Evolutionary conservation across 129 eudicot species (phyloP).

Genomic region (Heracleum sosnowskyi): DNA sequence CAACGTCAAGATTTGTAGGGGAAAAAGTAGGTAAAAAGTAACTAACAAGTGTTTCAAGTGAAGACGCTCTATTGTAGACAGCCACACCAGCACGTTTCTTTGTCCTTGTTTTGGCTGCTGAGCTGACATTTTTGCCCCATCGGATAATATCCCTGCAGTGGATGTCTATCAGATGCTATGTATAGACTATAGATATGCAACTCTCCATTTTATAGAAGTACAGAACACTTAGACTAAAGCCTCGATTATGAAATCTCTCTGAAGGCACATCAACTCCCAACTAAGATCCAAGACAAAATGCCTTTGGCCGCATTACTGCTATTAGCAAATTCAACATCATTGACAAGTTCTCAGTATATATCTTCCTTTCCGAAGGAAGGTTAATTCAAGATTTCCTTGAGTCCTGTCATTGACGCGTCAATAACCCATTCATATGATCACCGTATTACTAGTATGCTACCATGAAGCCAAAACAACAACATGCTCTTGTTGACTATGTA

Average conservation of each 20-base stretch:
- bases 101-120: conserved; percentile 64
- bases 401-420: background rate
- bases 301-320: background rate
- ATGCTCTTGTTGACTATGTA: background rate
- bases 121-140: conserved; percentile 79
- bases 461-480: background rate
- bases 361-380: background rate
- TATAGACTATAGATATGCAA: background rate
- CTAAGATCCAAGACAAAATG: background rate
- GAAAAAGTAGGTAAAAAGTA: conserved; percentile 11
- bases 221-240: background rate
- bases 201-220: background rate
- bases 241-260: background rate
- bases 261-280: background rate
- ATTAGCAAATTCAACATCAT: background rate
- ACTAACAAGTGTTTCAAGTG: conserved; percentile 86
- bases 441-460: background rate
- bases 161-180: conserved; percentile 9
- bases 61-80: conserved; percentile 93
- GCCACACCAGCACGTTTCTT: conserved; percentile 96
- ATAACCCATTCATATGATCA: background rate
- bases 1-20: background rate
- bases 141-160: conserved; percentile 64
- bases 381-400: background rate
- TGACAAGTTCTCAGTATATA: background rate